These are phyloP conservation scores for Kuraishia piskuri DNA, from an alignment of 805 yeast species.

Conservation along the genomic window DNA sequence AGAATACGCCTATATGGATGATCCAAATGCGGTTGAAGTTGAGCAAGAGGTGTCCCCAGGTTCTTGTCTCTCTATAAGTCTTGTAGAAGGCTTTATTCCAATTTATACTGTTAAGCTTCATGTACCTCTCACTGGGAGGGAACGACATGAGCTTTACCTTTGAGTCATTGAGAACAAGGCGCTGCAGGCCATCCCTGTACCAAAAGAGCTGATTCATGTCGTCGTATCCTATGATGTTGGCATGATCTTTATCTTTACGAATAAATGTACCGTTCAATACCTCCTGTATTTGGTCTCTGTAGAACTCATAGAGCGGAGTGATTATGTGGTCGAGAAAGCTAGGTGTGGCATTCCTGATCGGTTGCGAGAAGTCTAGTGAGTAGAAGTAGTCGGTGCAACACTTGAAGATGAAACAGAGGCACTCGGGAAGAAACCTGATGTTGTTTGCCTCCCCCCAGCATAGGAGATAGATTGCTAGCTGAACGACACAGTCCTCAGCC, in stretches of 20 bases:
- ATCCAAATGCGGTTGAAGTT: slow-evolving; percentile 79
- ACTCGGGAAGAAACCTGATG: slow-evolving; percentile 82
- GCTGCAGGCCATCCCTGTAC: slow-evolving; percentile 64
- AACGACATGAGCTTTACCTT: slow-evolving; percentile 41
- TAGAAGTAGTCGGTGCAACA: slow-evolving; percentile 66
- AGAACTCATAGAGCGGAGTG: slow-evolving; percentile 63
- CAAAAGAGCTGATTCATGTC: slow-evolving; percentile 86
- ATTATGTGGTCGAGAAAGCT: slow-evolving; percentile 59
- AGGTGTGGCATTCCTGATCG: slow-evolving; percentile 19
- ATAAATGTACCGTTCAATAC: slow-evolving; percentile 33
- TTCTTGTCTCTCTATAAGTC: slow-evolving; percentile 66
- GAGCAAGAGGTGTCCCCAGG: slow-evolving; percentile 67
- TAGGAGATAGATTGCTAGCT: slow-evolving; percentile 59
- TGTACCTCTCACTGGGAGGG: slow-evolving; percentile 48
- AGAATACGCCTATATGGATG: slow-evolving; percentile 62
- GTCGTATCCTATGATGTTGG: slow-evolving; percentile 72
- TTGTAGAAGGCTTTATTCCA: slow-evolving; percentile 69
- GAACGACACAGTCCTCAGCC: slow-evolving; percentile 48
- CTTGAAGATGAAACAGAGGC: slow-evolving; percentile 75
- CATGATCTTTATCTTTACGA: slow-evolving; percentile 54
- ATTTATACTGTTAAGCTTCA: slow-evolving; percentile 39
- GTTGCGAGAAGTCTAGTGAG: slow-evolving; percentile 31
- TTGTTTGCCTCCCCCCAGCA: slow-evolving; percentile 93
- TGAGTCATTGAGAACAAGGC: slow-evolving; percentile 37
- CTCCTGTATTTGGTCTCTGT: slow-evolving; percentile 42